Evolutionary conservation across 1,284 basidiomycete genomes (phyloP).

Genomic region (Cutaneotrichosporon dermatis): DNA sequence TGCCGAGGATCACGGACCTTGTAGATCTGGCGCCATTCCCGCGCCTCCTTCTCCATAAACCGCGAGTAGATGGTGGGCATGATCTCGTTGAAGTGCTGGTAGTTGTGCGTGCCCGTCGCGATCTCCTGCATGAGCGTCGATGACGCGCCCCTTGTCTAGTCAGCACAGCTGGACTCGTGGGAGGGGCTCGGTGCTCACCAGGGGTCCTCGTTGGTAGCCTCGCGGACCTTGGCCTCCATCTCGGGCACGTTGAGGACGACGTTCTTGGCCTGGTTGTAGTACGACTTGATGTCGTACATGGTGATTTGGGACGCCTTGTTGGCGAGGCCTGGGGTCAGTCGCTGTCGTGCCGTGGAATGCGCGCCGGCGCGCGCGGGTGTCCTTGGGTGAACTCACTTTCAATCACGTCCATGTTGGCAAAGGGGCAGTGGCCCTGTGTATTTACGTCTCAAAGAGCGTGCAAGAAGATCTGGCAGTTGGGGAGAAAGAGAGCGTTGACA

Average conservation of each 20-base stretch:
- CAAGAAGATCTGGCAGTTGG: background rate
- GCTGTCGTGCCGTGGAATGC: background rate
- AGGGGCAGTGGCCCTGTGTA: background rate
- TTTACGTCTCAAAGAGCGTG: background rate
- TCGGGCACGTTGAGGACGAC: constrained; percentile 75
- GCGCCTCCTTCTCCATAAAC: constrained; percentile 97
- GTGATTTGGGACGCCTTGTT: constrained; percentile 49
- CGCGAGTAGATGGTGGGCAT: constrained; percentile 96
- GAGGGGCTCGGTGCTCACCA: constrained; percentile 59
- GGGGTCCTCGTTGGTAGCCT: constrained; percentile 96
- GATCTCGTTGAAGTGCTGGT: constrained; percentile 97
- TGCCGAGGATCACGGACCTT: constrained; percentile 57
- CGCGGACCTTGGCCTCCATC: constrained; percentile 94
- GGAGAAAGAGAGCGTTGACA: background rate
- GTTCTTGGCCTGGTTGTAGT: constrained; percentile 77
- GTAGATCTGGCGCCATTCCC: constrained; percentile 99
- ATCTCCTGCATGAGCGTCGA: constrained; percentile 99
- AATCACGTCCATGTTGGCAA: constrained; percentile 17
- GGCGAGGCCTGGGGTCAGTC: constrained; percentile 36
- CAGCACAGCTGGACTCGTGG: constrained; percentile 4
- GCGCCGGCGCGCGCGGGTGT: background rate
- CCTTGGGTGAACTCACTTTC: background rate
- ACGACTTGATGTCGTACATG: constrained; percentile 86
- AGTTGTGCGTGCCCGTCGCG: constrained; percentile 53
- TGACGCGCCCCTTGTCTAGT: constrained; percentile 75